These are phyloP conservation scores for Alternaria dauci DNA, from an alignment of 2,329 filamentous ascomycete species.

Conservation along the genomic window DNA sequence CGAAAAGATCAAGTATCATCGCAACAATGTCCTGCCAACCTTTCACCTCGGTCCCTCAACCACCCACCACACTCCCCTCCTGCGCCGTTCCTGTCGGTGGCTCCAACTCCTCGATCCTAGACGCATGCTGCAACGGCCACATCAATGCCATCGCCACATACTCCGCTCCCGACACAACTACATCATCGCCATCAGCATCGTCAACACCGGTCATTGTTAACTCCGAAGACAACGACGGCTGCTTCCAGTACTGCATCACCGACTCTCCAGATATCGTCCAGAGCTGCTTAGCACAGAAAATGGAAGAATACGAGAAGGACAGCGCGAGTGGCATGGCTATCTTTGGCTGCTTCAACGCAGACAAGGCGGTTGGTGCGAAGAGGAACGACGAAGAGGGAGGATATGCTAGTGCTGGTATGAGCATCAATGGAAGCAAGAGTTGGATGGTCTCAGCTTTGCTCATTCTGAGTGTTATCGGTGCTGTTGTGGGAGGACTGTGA, in stretches of 20 bases:
- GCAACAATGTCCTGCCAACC: slow-evolving; percentile 24
- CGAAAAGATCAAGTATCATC: neutral
- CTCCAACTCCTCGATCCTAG: slow-evolving; percentile 39
- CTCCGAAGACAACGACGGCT: slow-evolving; percentile 23
- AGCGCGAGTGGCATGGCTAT: neutral
- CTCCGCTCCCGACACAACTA: slow-evolving; percentile 17
- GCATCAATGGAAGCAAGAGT: slow-evolving; percentile 2
- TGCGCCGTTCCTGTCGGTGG: slow-evolving; percentile 40
- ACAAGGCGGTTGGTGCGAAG: slow-evolving; percentile 12
- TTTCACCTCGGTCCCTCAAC: slow-evolving; percentile 28
- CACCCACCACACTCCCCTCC: slow-evolving; percentile 32
- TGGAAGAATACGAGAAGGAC: slow-evolving; percentile 16
- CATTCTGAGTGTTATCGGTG: slow-evolving; percentile 20
- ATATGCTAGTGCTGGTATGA: slow-evolving; percentile 18
- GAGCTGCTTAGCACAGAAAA: slow-evolving; percentile 24
- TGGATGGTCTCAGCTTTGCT: slow-evolving; percentile 17
- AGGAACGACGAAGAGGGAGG: slow-evolving; percentile 11
- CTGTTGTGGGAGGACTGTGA: slow-evolving; percentile 5
- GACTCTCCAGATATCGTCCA: slow-evolving; percentile 20
- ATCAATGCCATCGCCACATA: slow-evolving; percentile 38
- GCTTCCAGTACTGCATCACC: slow-evolving; percentile 40
- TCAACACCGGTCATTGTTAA: slow-evolving; percentile 18
- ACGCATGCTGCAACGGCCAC: slow-evolving; percentile 43
- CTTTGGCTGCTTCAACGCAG: slow-evolving; percentile 25
- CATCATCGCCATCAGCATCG: slow-evolving; percentile 1